A percentile compares a stretch with the other conserved stretches of the same genome.
phyloP scores from a whole-genome alignment of 352 stramenopile genomes.

The Phytophthora cactorum region DNA sequence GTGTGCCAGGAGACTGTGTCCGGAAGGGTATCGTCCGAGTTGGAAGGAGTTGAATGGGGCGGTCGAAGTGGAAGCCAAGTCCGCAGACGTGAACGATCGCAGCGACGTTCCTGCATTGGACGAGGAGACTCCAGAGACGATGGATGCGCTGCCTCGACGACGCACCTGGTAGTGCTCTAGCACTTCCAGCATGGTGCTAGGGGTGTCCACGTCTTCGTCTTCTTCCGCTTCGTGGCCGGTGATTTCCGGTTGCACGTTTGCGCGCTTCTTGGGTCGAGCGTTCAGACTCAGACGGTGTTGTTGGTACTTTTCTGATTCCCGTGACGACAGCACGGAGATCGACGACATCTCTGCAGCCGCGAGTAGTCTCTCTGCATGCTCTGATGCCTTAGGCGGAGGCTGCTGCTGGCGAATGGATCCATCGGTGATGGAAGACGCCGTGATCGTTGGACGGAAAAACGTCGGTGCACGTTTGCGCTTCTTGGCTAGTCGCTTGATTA shows the following conservation, averaged over 20 bases:
- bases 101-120: conserved; percentile 52
- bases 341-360: conserved; percentile 51
- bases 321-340: conserved; percentile 73
- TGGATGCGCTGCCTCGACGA: conserved; percentile 24
- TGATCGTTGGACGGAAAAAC: conserved; percentile 46
- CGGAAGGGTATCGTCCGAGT: conserved; percentile 38
- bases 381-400: conserved; percentile 7
- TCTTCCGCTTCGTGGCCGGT: conserved; percentile 12
- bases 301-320: conserved; percentile 75
- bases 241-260: conserved; percentile 27
- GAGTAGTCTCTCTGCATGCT: conserved; percentile 28
- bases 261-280: conserved; percentile 36
- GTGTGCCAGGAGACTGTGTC: conserved; percentile 34
- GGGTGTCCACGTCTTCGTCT: conserved; percentile 10
- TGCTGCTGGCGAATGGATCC: conserved; percentile 32
- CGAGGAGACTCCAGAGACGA: conserved; percentile 46
- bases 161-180: conserved; percentile 63
- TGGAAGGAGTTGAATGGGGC: conserved; percentile 33
- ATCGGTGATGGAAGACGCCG: conserved; percentile 39
- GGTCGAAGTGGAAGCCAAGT: conserved; percentile 40
- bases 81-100: conserved; percentile 54
- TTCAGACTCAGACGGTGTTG: conserved; percentile 66
- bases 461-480: conserved; percentile 49
- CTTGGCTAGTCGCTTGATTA: conserved; percentile 72
- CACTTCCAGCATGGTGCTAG: conserved; percentile 62